Evolutionary conservation across 768 basidiomycete genomes (phyloP).

Genomic region (Leccinellum rugosiceps): DNA sequence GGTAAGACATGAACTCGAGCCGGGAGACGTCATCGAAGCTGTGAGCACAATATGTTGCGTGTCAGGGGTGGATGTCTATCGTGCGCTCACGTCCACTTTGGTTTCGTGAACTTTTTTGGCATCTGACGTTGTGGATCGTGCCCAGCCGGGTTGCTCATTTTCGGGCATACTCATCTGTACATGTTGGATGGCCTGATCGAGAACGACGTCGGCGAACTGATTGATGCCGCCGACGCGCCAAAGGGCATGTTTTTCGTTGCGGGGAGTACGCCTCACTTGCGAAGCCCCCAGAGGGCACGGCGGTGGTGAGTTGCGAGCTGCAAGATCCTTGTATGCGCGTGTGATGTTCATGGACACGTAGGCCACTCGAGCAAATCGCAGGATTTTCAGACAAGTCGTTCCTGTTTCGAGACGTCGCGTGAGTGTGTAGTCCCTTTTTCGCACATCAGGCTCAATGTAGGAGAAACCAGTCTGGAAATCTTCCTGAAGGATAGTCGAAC

Average conservation of each 20-base stretch:
- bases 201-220: constrained; percentile 81
- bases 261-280: constrained; percentile 77
- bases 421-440: constrained; percentile 29
- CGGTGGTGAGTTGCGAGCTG: constrained; percentile 59
- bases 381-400: constrained; percentile 80
- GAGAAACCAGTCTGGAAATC: constrained; percentile 65
- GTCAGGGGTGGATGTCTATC: constrained; percentile 88
- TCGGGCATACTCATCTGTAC: constrained; percentile 82
- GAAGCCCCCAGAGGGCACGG: constrained; percentile 76
- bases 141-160: constrained; percentile 78
- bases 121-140: background rate
- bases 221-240: constrained; percentile 85
- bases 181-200: constrained; percentile 89
- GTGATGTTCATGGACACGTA: constrained; percentile 27
- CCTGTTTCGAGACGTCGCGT: constrained; percentile 91
- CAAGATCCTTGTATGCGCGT: background rate
- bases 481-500: constrained; percentile 93
- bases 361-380: constrained; percentile 77
- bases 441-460: background rate
- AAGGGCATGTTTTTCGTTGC: constrained; percentile 79
- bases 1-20: constrained; percentile 82
- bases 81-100: constrained; percentile 41
- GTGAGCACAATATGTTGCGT: constrained; percentile 84
- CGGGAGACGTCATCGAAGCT: constrained; percentile 87
- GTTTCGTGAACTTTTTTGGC: background rate